Conservation (phyloP, 169 alveolate genomes). For the Plasmodium gaboni region DNA sequence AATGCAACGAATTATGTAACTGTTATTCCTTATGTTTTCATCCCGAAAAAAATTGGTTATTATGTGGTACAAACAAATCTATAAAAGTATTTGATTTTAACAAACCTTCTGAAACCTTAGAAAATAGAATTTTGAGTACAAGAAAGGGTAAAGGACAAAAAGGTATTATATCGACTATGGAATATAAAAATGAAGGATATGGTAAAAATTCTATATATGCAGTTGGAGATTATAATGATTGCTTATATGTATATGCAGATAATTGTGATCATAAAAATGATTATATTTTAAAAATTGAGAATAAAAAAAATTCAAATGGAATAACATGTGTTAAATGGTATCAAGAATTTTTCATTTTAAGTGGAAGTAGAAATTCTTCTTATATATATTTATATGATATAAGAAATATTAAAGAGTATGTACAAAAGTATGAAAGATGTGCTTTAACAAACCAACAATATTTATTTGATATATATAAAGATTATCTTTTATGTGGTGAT, state of each 20-base stretch:
- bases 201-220: constrained; percentile 45
- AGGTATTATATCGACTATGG: constrained; percentile 58
- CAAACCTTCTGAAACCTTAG: constrained; percentile 40
- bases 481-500: constrained; percentile 57
- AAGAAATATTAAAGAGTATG: constrained; percentile 32
- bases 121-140: constrained; percentile 64
- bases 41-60: constrained; percentile 61
- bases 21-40: constrained; percentile 72
- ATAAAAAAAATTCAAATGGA: constrained; percentile 41
- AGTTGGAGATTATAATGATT: constrained; percentile 65
- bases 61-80: constrained; percentile 58
- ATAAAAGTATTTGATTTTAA: constrained; percentile 54
- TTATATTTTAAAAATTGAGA: constrained; percentile 43
- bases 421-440: constrained; percentile 43
- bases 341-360: constrained; percentile 36
- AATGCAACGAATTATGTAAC: constrained; percentile 24
- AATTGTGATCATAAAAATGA: constrained; percentile 69
- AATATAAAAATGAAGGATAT: constrained; percentile 61
- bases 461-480: constrained; percentile 36
- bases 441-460: constrained; percentile 72
- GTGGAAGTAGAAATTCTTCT: constrained; percentile 64
- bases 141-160: constrained; percentile 72
- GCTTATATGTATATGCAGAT: constrained; percentile 57
- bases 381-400: constrained; percentile 38
- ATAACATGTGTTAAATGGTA: constrained; percentile 56